These are phyloP conservation scores for Pinus albicaulis DNA, from an alignment of 75 land plant species.

Conservation along the genomic window DNA sequence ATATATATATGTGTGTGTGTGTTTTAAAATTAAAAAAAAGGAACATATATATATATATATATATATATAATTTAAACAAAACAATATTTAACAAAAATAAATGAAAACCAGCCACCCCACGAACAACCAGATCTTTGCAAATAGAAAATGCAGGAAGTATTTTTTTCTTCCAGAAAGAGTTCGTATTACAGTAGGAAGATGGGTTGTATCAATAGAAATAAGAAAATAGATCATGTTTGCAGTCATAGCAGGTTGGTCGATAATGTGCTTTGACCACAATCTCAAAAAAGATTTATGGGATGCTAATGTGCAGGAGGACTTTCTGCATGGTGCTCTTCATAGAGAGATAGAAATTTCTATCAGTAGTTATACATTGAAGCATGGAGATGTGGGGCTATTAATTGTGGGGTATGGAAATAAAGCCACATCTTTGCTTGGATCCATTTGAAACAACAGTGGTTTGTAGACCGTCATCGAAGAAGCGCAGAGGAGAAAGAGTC, in stretches of 20 bases:
- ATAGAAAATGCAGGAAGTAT: no score
- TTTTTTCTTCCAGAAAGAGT: constrained; percentile 81
- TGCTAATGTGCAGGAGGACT: constrained; percentile 73
- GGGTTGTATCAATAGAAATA: constrained; percentile 78
- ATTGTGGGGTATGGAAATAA: constrained; percentile 97
- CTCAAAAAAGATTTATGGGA: constrained; percentile 97
- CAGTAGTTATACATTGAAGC: constrained; percentile 86
- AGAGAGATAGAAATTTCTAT: constrained; percentile 84
- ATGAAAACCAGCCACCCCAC: no score
- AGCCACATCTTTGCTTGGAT: no score
- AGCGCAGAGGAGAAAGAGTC: no score
- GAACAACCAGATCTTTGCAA: no score
- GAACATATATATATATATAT: no score
- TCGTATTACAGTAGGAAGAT: constrained; percentile 75
- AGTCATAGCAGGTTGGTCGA: constrained; percentile 94
- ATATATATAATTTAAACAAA: no score
- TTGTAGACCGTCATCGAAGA: no score
- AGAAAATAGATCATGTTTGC: constrained; percentile 92
- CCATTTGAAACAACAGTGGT: no score
- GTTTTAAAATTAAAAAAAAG: no score
- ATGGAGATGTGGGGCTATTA: constrained; percentile 87
- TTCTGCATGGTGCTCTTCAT: constrained; percentile 93
- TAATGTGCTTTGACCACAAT: constrained; percentile 97
- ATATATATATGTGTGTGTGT: no score
- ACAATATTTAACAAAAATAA: no score